phyloP scores from a whole-genome alignment of 495 filamentous ascomycete genomes.

The Geopyxis carbonaria region DNA sequence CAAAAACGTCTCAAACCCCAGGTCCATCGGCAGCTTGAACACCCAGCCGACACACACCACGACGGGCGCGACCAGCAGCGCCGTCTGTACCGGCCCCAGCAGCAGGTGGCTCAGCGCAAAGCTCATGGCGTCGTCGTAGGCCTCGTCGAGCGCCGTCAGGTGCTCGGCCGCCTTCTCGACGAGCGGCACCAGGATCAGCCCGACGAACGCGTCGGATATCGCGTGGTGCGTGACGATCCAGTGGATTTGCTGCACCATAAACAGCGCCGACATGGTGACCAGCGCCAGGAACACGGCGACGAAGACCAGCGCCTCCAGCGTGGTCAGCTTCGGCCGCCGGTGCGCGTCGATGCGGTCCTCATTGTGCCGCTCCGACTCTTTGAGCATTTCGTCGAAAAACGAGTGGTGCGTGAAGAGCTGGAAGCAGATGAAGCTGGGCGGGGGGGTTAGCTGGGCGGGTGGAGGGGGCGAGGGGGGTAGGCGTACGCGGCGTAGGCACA shows the following conservation, averaged over 20 bases:
- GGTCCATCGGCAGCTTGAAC: constrained; percentile 37
- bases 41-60: constrained; percentile 77
- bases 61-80: constrained; percentile 71
- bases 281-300: constrained; percentile 49
- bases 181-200: constrained; percentile 60
- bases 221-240: constrained; percentile 45
- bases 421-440: constrained; percentile 53
- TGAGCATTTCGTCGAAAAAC: constrained; percentile 51
- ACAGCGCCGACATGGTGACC: constrained; percentile 66
- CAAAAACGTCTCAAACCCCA: no score
- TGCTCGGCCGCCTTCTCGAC: constrained; percentile 90
- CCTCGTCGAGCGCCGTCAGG: constrained; percentile 77
- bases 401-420: constrained; percentile 69
- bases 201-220: constrained; percentile 65
- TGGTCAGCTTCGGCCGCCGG: constrained; percentile 53
- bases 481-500: no score
- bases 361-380: constrained; percentile 53
- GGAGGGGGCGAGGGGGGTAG: constrained; percentile 8
- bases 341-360: constrained; percentile 49
- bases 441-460: constrained; percentile 9
- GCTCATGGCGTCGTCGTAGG: constrained; percentile 64
- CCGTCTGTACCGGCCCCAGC: constrained; percentile 76
- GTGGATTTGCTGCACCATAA: constrained; percentile 65
- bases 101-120: constrained; percentile 83
- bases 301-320: constrained; percentile 55